Evolutionary conservation across 75 land plant species (phyloP).

Genomic region (Chamaecyparis obtusa): DNA sequence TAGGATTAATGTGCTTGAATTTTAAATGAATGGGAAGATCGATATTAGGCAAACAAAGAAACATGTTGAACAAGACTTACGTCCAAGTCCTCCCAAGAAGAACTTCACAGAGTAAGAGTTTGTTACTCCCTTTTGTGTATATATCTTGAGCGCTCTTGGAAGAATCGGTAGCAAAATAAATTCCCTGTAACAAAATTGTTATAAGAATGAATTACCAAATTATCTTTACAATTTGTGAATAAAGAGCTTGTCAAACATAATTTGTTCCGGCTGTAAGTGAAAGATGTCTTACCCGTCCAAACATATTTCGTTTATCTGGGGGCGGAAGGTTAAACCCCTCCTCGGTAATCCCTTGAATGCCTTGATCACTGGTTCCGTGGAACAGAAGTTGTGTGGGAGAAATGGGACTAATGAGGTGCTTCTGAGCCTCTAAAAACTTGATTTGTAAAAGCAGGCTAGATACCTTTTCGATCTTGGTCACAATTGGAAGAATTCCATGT

Average conservation of each 20-base stretch:
- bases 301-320: not conserved
- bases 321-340: slow-evolving; percentile 10
- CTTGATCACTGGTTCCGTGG: slow-evolving; percentile 20
- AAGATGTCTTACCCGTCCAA: slow-evolving; percentile 3
- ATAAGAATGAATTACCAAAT: not conserved
- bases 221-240: not conserved
- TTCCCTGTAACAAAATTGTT: slow-evolving; percentile 8
- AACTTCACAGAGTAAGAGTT: slow-evolving; percentile 23
- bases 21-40: too few relatives aligned
- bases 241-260: not conserved
- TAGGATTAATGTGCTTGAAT: not conserved
- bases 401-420: not conserved
- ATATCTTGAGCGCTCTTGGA: slow-evolving; percentile 16
- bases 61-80: not conserved
- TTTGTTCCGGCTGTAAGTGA: not conserved
- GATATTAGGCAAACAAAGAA: too few relatives aligned
- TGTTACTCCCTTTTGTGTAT: slow-evolving; percentile 8
- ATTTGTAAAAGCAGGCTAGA: not conserved
- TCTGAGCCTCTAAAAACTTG: slow-evolving; percentile 12
- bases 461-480: slow-evolving; percentile 20
- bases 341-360: not conserved
- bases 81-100: slow-evolving; percentile 23
- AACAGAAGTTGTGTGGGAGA: slow-evolving; percentile 19
- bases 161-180: slow-evolving; percentile 18
- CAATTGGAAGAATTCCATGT: slow-evolving; percentile 13